Base-by-base conservation (phyloP, 352 stramenopile genomes). In the Phytophthora ramorum region DNA sequence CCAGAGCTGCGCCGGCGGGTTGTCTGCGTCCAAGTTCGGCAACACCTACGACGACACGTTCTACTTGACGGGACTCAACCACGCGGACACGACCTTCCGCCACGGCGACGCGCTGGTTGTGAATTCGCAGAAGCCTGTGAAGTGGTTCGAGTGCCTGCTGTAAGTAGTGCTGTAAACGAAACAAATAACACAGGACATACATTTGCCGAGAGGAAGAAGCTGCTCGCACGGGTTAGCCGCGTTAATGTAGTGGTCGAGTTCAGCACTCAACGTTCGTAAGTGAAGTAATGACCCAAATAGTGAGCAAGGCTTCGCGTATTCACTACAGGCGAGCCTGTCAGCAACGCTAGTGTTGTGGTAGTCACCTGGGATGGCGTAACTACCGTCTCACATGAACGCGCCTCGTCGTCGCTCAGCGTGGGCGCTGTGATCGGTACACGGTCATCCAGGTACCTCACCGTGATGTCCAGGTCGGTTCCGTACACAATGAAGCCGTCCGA, bases 21-120 rank as follows among this genome's bases (percentile, higher is more conserved):
- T 81, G 3, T 63, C 64, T 8, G 38, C 45, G 2, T 66, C 49
- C 47, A 66, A 66, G 46, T 79, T 84, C 34, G 60, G 53, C 30
- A 61, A 43, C 32, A 69, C 22, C 22, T 73, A 73, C 51, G 34
- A 43, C 26, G 60, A 64, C 46, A 35, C 19, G 5, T 73, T 63
- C 64, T 83, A 81, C 62, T 30, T 73, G 14, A 68, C 67, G 3
- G 55, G 63, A 16, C 58, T 83, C 47, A 81, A 83, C 59, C 75
- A 83, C 62, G 24, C 47, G 1, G 75, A 83, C 57, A 76, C 64
- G 17, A 51, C 75, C 16, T 81, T 83, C 60, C 69, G 58, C 17
- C 45, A 76, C 43, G 72, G 68, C 50, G 75, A 83, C 64, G 75
- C 55, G 4, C 63, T 72, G 44, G 59, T 75, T 35, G 59, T 63